Evolutionary conservation across 495 filamentous ascomycete genomes (phyloP).

Genomic region (Glonium stellatum): DNA sequence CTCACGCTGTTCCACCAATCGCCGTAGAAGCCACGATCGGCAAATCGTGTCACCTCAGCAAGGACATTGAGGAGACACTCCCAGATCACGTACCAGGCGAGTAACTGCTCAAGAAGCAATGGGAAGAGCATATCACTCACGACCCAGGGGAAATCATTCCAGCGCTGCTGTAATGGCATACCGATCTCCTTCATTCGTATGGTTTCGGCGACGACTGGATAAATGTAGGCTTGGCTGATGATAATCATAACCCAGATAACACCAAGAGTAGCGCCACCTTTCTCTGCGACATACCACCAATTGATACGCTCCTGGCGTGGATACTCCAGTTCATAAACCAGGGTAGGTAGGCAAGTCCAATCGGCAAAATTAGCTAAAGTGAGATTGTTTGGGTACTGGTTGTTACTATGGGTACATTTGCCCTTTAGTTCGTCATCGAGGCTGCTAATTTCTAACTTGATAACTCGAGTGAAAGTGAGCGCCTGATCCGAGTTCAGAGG

Average conservation of each 20-base stretch:
- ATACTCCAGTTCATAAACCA: slow-evolving; percentile 73
- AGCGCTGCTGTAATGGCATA: slow-evolving; percentile 50
- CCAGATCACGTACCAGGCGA: slow-evolving; percentile 72
- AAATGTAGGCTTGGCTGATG: slow-evolving; percentile 46
- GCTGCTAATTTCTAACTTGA: slow-evolving; percentile 57
- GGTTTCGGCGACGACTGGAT: slow-evolving; percentile 61
- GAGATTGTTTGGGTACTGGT: slow-evolving; percentile 61
- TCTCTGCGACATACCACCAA: slow-evolving; percentile 67
- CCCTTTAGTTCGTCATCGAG: slow-evolving; percentile 57
- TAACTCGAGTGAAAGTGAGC: slow-evolving; percentile 48
- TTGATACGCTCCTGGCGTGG: slow-evolving; percentile 60
- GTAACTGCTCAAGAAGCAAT: slow-evolving; percentile 66
- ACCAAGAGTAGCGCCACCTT: slow-evolving; percentile 59
- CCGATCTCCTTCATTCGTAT: slow-evolving; percentile 57
- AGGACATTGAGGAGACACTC: slow-evolving; percentile 70
- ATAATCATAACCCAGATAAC: slow-evolving; percentile 57
- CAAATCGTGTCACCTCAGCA: slow-evolving; percentile 65
- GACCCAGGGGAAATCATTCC: slow-evolving; percentile 62
- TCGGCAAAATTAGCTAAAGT: slow-evolving; percentile 60
- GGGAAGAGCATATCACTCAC: slow-evolving; percentile 65
- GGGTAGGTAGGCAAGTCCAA: slow-evolving; percentile 63
- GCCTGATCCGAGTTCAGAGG: slow-evolving; percentile 55
- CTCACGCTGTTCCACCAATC: slow-evolving; percentile 55
- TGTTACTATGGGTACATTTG: slow-evolving; percentile 37
- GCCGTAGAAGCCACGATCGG: slow-evolving; percentile 71